phyloP scores from a whole-genome alignment of 495 filamentous ascomycete species.

The Polyplosphaeria fusca region DNA sequence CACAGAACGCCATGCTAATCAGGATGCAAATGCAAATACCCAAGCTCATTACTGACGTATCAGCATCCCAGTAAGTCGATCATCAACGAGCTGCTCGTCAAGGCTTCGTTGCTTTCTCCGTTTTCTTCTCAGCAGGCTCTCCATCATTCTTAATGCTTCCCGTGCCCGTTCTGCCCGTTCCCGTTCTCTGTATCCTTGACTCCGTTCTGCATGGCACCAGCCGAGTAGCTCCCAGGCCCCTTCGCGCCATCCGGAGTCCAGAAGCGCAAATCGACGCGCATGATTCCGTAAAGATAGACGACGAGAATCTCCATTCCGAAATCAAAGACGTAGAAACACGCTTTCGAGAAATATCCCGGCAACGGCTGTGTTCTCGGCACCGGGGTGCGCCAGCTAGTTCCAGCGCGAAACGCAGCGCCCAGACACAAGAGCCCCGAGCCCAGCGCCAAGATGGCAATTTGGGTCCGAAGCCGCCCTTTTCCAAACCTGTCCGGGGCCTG shows the following conservation, averaged over 20 bases:
- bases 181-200: not conserved
- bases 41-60: too few relatives aligned
- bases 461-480: slow-evolving; percentile 59
- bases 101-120: too few relatives aligned
- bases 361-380: slow-evolving; percentile 54
- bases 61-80: too few relatives aligned
- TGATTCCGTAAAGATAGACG: slow-evolving; percentile 35
- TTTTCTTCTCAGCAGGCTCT: too few relatives aligned
- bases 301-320: slow-evolving; percentile 41
- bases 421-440: slow-evolving; percentile 58
- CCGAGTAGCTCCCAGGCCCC: slow-evolving; percentile 32
- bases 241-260: slow-evolving; percentile 40
- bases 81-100: too few relatives aligned
- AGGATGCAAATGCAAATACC: too few relatives aligned
- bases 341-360: slow-evolving; percentile 64
- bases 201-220: not conserved
- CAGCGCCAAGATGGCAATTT: slow-evolving; percentile 60
- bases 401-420: slow-evolving; percentile 68
- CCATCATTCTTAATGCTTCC: too few relatives aligned
- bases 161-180: not conserved
- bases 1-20: too few relatives aligned
- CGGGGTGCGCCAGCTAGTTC: slow-evolving; percentile 51
- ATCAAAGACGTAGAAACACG: slow-evolving; percentile 52
- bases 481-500: slow-evolving; percentile 66
- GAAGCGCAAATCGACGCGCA: slow-evolving; percentile 42